Evolutionary conservation across 2,329 filamentous ascomycete species (phyloP), one percentile per base, ranked within the genome.

Genomic region (Nemania serpens): DNA sequence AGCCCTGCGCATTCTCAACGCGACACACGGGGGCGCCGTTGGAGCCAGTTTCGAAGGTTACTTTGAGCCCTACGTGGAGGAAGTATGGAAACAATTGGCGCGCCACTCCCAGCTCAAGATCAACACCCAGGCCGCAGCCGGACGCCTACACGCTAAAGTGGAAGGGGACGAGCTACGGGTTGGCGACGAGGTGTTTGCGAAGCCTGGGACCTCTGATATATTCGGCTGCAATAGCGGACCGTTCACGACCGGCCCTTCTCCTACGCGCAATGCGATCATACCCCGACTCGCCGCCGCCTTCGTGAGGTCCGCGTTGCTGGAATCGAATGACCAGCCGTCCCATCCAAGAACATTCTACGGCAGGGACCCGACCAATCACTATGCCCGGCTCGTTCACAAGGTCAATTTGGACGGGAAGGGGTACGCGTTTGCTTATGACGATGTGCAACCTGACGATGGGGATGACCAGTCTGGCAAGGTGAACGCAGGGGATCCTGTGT

Each of bases 171-270:
- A 72, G 58, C 67, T 80, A 3, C 75, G 76, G 1, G 66, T 78
- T 22, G 76, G 71, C 37, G 64, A 66, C 10, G 77, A 79, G 65
- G 36, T 43, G 1, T 91, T 91, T 71, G 60, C 70, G 1, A 79
- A 82, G 59, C 88, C 88, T 0, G 81, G 76, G 1, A 84, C 84
- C 1, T 76, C 76, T 12, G 88, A 91, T 72, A 88, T 91, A 63
- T 85, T 91, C 70, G 82, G 82, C 37, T 90, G 87, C 75, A 87
- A 83, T 66, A 85, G 82, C 1, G 87, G 87, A 0, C 85, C 86
- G 0, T 89, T 89, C 66, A 76, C 78, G 7, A 78, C 73, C 7
- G 76, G 65, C 69, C 77, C 47, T 69, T 82, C 61, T 54, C 62
- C 71, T 20, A 70, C 59, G 69, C 79, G 70, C 50, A 80, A 70